Evolutionary conservation across 257 asterid species (phyloP), one percentile per base, ranked within the genome.

Genomic region (Linaria vulgaris): DNA sequence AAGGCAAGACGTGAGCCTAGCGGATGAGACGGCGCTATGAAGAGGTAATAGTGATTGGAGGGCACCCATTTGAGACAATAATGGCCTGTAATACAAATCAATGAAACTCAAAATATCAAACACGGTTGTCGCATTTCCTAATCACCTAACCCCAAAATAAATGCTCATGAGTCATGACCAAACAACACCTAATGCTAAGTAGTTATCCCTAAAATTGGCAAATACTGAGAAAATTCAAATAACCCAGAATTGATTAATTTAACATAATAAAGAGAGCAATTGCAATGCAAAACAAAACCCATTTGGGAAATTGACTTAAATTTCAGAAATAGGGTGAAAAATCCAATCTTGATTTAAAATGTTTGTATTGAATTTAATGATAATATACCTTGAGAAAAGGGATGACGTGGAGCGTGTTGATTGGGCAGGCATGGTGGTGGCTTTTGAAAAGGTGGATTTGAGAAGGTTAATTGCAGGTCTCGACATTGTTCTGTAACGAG

Each of bases 1-100:
- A 2, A 91, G 92, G 75, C 95, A 83, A 1, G 89, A 88, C 22
- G 95, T 88, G 43, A 91, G 95, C 72, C 98, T 69, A 51, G 98
- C 95, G 0, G 98, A 77, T 4, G 98, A 86, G 49, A 91, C 67
- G 0, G 95, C 98, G 5, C 87, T 55, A 57, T 91, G 80, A 64
- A 91, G 96, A 10, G 98, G 98, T 58, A 81, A 34, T 41, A 88
- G 74, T 51, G 98, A 88, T 69, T 79, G 90, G 9, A 91, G 79
- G 56, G 81, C 83, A 21, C 82, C 87, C 80, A 85, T 63, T 56
- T 86, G 96, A 56, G 88, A 76, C 77, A 79, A n/a, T n/a, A n/a
- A 34, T 31, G 83, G 59, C 78, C 83, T 79, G 66, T 54, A 63
- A 63, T 14, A 12, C 19, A 66, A 66, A 66, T 9, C 54, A 64